Percentiles rank a stretch among this genome's conserved stretches.
phyloP scores from a whole-genome alignment of 768 basidiomycete species.

The Russula emetica region DNA sequence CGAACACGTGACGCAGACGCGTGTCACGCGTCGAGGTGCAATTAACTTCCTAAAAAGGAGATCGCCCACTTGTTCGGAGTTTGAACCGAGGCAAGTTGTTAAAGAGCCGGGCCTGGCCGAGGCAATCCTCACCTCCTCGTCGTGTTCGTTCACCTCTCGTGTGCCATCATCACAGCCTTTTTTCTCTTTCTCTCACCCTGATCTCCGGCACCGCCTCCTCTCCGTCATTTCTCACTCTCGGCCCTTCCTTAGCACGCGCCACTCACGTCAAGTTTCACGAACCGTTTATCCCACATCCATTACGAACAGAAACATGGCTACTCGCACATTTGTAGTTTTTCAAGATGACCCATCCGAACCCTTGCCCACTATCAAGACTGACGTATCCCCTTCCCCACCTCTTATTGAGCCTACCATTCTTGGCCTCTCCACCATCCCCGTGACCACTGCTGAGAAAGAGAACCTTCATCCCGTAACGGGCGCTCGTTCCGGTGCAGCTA shows the following conservation, averaged over 20 bases:
- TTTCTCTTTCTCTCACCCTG: conserved; percentile 14
- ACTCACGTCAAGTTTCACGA: conserved; percentile 26
- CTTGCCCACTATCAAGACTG: conserved; percentile 33
- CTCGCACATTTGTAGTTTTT: conserved; percentile 60
- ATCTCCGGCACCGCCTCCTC: conserved; percentile 23
- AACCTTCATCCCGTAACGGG: conserved; percentile 75
- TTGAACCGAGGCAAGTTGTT: conserved; percentile 22
- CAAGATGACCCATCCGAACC: conserved; percentile 48
- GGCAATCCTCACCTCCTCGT: conserved; percentile 20
- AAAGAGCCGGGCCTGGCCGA: conserved; percentile 17
- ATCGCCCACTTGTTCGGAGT: conserved; percentile 23
- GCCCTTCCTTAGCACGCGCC: conserved; percentile 14
- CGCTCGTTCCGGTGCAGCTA: conserved; percentile 45
- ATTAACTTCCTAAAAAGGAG: conserved; percentile 19
- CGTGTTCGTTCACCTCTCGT: conserved; percentile 24
- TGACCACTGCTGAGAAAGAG: conserved; percentile 56
- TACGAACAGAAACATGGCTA: conserved; percentile 42
- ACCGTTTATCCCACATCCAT: conserved; percentile 14
- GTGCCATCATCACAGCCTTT: conserved; percentile 16
- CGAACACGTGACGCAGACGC: conserved; percentile 25
- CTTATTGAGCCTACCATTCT: conserved; percentile 32
- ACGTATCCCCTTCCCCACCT: conserved; percentile 30
- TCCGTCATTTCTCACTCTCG: conserved; percentile 5
- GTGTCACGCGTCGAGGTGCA: conserved; percentile 26
- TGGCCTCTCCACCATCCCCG: conserved; percentile 30